Percentiles rank a stretch among this genome's conserved stretches.
Evolutionary conservation across 2,329 filamentous ascomycete species (phyloP).

Genomic region (Didymella sp.): DNA sequence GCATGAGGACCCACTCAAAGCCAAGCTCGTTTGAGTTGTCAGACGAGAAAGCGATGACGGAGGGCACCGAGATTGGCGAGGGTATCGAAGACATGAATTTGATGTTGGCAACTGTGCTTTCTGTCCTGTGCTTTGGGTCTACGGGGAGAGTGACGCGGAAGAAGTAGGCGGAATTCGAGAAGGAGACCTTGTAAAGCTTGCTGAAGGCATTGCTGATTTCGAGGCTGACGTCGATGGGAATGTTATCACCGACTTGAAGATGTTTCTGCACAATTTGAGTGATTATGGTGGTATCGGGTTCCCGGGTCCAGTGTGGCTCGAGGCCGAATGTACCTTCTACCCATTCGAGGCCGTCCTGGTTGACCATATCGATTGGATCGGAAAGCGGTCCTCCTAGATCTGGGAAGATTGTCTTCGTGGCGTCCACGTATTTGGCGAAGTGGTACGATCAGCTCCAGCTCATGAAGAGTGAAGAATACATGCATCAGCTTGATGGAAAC

Average conservation of each 20-base stretch:
- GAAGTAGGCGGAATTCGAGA: conserved; percentile 29
- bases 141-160: conserved; percentile 33
- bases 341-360: neutral
- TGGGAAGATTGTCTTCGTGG: too few species aligned
- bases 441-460: too few species aligned
- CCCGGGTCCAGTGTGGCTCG: neutral
- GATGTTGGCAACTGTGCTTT: conserved; percentile 33
- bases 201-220: too few species aligned
- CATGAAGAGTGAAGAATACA: too few species aligned
- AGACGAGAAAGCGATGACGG: neutral
- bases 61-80: conserved; percentile 11
- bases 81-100: too few species aligned
- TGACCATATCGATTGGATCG: too few species aligned
- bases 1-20: conserved; percentile 18
- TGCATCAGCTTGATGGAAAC: too few species aligned
- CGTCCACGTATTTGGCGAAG: too few species aligned
- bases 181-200: conserved; percentile 21
- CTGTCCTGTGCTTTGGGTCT: conserved; percentile 26
- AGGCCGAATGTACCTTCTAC: neutral
- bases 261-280: neutral
- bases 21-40: conserved; percentile 11
- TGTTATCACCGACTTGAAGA: too few species aligned
- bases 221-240: too few species aligned
- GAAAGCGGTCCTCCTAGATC: too few species aligned
- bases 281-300: neutral